Conservation (phyloP, 257 asterid genomes). For the Eucommia ulmoides region DNA sequence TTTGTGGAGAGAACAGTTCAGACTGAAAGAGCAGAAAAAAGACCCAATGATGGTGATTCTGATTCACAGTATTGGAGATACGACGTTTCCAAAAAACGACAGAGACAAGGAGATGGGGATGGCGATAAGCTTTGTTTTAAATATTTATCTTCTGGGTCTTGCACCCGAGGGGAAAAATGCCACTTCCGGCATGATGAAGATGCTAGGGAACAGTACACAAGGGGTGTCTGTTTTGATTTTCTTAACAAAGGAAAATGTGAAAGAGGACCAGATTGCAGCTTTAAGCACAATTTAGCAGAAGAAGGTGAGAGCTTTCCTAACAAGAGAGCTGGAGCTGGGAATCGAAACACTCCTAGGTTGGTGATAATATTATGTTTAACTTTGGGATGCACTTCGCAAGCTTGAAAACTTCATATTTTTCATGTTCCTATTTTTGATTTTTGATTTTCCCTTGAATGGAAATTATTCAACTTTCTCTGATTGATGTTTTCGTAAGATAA, state of each 20-base stretch:
- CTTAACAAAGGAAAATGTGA: conserved; percentile 93
- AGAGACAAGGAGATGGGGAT: conserved; percentile 59
- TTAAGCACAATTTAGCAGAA: conserved; percentile 70
- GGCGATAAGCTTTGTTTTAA: conserved; percentile 73
- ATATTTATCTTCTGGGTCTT: conserved; percentile 73
- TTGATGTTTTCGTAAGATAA: too few species aligned
- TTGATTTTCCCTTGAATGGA: neutral
- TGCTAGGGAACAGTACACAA: conserved; percentile 70
- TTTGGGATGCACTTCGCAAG: neutral
- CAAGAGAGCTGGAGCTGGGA: conserved; percentile 42
- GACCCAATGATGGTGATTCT: conserved; percentile 42
- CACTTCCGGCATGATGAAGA: conserved; percentile 79
- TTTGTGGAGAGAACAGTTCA: conserved; percentile 22
- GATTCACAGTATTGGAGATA: conserved; percentile 93
- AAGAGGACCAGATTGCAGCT: conserved; percentile 86
- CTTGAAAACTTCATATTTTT: neutral
- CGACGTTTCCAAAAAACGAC: conserved; percentile 71
- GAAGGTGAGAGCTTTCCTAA: conserved; percentile 36
- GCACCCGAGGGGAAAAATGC: conserved; percentile 85
- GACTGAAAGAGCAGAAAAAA: conserved; percentile 34
- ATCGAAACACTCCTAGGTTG: conserved; percentile 50
- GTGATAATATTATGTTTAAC: neutral
- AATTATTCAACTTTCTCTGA: neutral
- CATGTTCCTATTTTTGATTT: neutral
- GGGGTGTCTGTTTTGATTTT: conserved; percentile 96